Evolutionary conservation across 352 stramenopile species (phyloP).

Genomic region (Phytophthora boehmeriae): DNA sequence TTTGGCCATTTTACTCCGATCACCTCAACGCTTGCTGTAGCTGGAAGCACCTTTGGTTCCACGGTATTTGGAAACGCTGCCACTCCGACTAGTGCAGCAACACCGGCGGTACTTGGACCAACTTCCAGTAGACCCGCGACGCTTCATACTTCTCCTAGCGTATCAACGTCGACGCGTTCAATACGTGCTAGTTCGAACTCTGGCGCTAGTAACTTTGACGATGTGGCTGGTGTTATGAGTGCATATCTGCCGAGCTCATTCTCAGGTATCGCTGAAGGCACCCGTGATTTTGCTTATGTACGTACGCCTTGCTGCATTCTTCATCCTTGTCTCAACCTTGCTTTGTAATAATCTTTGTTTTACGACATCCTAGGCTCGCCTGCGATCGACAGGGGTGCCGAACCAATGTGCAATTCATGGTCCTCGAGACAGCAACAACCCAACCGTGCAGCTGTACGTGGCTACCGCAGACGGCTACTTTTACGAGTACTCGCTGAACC

Average conservation of each 20-base stretch:
- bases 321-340: not conserved
- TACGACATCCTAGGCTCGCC: constrained; percentile 61
- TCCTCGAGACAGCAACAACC: constrained; percentile 52
- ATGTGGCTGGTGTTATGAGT: constrained; percentile 70
- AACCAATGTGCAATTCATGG: constrained; percentile 86
- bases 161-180: constrained; percentile 19
- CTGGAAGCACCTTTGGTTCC: constrained; percentile 58
- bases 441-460: constrained; percentile 77
- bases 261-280: constrained; percentile 83
- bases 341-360: constrained; percentile 1
- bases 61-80: constrained; percentile 48
- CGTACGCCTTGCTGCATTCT: constrained; percentile 11
- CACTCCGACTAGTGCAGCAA: constrained; percentile 13
- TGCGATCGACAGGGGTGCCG: constrained; percentile 69
- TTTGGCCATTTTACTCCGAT: constrained; percentile 83
- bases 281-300: constrained; percentile 89
- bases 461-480: constrained; percentile 84
- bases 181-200: constrained; percentile 45
- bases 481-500: constrained; percentile 87
- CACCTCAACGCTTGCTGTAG: constrained; percentile 74
- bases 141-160: constrained; percentile 3
- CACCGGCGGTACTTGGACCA: constrained; percentile 14
- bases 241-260: constrained; percentile 80
- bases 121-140: constrained; percentile 15
- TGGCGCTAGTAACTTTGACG: constrained; percentile 60